Evolutionary conservation across 257 asterid species (phyloP), one percentile per base, ranked within the genome.

Genomic region (Lithospermum erythrorhizon): DNA sequence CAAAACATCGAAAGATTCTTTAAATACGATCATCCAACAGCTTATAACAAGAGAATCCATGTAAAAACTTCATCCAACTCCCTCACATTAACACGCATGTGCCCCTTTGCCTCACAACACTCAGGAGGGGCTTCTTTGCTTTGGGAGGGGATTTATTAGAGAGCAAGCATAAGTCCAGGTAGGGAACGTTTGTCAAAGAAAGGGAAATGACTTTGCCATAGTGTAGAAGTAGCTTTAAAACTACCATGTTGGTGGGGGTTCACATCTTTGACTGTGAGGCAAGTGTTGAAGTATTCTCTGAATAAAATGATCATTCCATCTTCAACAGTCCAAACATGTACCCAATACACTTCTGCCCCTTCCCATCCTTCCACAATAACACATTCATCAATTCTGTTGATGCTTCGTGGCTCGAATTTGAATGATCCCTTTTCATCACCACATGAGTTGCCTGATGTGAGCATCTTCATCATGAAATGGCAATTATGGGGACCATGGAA

Each of bases 171-270:
- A 18, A 90, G 81, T 6, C 87, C 90, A 0, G 96, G 97, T 66
- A 90, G 45, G 0, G 95, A 87, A 9, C 90, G 81, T 18, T 77
- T 73, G 2, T 74, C 85, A 11, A 1, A 25, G 5, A 25, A 27
- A 85, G 84, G 71, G 0, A 86, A 95, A 82, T 90, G 97, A 84
- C 97, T 90, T 89, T 80, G 89, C 97, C 97, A 87, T 65, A 90
- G 52, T 24, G 94, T 83, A 65, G 83, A 48, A 9, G 57, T 45
- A 58, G 85, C 57, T 65, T 54, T 55, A 19, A 59, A 37, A 52
- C 74, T 71, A 23, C 73, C 21, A 13, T 53, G 75, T 23, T 55
- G 56, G 9, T 55, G 56, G 9, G 83, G 85, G 73, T 80, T 71
- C 37, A 87, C 69, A 20, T 85, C 95, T 7, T 73, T 81, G 4